Evolutionary conservation across 306 rosid species (phyloP).

Genomic region (Lagenaria siceraria): DNA sequence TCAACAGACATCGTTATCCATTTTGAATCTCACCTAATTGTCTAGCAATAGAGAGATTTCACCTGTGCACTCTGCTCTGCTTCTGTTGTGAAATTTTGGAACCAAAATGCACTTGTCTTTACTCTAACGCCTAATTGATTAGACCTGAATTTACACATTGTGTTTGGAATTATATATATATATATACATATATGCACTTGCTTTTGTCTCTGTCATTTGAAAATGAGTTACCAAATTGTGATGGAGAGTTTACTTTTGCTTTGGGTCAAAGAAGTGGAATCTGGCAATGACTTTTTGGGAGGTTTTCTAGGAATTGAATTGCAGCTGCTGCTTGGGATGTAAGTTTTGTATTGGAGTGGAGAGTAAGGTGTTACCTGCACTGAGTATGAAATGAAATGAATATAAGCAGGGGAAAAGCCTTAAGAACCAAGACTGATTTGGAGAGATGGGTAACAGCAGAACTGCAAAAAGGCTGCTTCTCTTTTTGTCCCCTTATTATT

Average conservation of each 20-base stretch:
- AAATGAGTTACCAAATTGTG: not conserved
- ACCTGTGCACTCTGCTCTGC: not conserved
- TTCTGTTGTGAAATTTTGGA: not conserved
- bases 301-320: conserved; percentile 20
- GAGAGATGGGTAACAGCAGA: conserved; percentile 39
- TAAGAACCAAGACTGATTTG: conserved; percentile 51
- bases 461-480: conserved; percentile 8
- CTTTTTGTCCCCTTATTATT: conserved; percentile 26
- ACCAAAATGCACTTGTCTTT: conserved; percentile 18
- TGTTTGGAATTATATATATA: not conserved
- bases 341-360: conserved; percentile 51
- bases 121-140: conserved; percentile 39
- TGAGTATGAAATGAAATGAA: conserved; percentile 8
- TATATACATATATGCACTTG: not conserved
- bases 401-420: conserved; percentile 19
- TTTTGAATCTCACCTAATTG: conserved; percentile 22
- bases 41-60: not conserved
- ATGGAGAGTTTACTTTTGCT: conserved; percentile 13
- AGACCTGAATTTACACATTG: not conserved
- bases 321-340: conserved; percentile 50
- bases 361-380: conserved; percentile 46
- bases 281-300: conserved; percentile 18
- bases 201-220: not conserved
- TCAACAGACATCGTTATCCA: conserved; percentile 20
- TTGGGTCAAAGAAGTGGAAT: conserved; percentile 11